phyloP scores from a whole-genome alignment of 164 flowering plant species.

The Dillenia suffruticosa region DNA sequence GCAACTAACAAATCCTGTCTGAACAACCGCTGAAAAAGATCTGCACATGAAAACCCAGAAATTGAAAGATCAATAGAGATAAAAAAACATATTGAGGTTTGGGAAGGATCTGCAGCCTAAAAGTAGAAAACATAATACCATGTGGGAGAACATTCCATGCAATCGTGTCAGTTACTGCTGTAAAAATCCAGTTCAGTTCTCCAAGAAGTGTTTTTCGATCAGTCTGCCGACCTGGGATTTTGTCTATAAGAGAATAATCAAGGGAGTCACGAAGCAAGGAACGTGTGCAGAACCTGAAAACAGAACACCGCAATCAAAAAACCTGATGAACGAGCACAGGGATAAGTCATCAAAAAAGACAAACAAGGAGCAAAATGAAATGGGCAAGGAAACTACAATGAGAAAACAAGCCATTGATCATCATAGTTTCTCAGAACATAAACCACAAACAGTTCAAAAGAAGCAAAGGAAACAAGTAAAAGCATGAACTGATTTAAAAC shows the following conservation, averaged over 20 bases:
- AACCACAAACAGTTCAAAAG: not conserved
- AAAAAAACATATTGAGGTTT: too few species aligned
- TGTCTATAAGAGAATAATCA: slow-evolving; percentile 71
- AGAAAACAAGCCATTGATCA: not conserved
- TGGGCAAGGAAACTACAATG: not conserved
- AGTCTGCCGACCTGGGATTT: slow-evolving; percentile 94
- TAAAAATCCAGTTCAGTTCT: slow-evolving; percentile 97
- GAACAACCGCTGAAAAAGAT: slow-evolving; percentile 89
- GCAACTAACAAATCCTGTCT: slow-evolving; percentile 97
- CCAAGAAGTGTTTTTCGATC: slow-evolving; percentile 95
- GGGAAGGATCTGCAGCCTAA: too few species aligned
- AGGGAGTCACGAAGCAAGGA: slow-evolving; percentile 79
- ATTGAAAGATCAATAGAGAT: not conserved
- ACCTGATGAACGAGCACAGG: not conserved
- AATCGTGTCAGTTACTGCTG: slow-evolving; percentile 97
- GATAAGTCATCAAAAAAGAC: not conserved
- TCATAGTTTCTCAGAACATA: not conserved
- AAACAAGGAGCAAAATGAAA: not conserved
- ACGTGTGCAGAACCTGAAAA: slow-evolving; percentile 75
- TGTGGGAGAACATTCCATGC: slow-evolving; percentile 99
- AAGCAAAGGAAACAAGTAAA: not conserved
- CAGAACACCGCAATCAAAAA: slow-evolving; percentile 1
- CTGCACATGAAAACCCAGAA: slow-evolving; percentile 20
- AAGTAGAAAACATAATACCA: slow-evolving; percentile 37
- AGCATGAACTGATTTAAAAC: not conserved